A percentile compares a stretch with the other conserved stretches of the same genome.
Conservation (phyloP, 179 eudicot genomes). For the Actinidia chinensis region DNA sequence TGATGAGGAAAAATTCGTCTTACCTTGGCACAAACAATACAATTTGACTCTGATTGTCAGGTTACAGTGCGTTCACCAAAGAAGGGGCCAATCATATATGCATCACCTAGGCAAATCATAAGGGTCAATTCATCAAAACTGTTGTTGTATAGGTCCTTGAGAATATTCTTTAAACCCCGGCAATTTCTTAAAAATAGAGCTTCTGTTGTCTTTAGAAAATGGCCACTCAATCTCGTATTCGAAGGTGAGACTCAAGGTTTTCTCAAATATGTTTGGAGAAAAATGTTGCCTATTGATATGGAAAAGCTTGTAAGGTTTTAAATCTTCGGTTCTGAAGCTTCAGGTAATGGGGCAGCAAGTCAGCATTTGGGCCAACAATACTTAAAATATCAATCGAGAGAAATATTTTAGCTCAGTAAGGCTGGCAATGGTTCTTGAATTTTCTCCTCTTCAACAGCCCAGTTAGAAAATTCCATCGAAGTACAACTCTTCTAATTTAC, state of each 20-base stretch:
- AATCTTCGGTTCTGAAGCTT: not conserved
- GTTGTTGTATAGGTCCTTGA: not conserved
- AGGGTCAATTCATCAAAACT: constrained; percentile 13
- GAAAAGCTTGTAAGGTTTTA: no score
- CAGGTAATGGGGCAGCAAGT: not conserved
- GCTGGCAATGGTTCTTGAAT: not conserved
- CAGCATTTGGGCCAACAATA: not conserved
- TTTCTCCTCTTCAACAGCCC: not conserved
- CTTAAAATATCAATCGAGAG: not conserved
- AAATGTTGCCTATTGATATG: not conserved
- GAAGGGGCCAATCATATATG: no score
- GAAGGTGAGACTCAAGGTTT: not conserved
- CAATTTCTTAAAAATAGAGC: not conserved
- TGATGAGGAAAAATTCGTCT: not conserved
- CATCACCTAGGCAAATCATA: no score
- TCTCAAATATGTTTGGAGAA: not conserved
- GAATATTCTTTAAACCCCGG: constrained; percentile 7
- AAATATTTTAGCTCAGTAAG: not conserved
- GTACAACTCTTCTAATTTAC: constrained; percentile 9
- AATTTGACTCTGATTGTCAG: not conserved
- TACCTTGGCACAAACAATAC: not conserved
- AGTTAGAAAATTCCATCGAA: not conserved
- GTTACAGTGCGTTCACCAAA: no score
- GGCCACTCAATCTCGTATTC: not conserved
- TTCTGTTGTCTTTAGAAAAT: not conserved